Conservation (phyloP, 106 monocot genomes). For the Allium cepa region DNA sequence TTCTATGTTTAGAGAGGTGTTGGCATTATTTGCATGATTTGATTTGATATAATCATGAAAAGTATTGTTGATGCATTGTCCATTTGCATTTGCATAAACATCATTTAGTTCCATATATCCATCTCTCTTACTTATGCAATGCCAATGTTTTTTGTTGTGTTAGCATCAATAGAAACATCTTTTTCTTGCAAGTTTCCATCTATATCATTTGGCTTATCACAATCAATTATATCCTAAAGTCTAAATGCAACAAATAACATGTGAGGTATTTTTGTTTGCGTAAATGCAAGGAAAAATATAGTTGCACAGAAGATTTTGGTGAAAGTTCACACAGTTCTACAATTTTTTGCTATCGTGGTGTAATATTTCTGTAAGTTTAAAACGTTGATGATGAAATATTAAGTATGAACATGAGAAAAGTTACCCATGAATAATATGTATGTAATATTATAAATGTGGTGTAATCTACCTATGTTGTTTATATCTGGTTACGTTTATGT, state of each 20-base stretch:
- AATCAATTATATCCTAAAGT: slow-evolving; percentile 14
- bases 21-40: not conserved
- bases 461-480: no score
- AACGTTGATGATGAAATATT: no score
- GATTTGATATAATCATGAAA: not conserved
- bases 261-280: no score
- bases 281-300: no score
- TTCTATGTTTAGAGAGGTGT: slow-evolving; percentile 2
- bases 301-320: no score
- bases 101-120: slow-evolving; percentile 30
- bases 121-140: slow-evolving; percentile 10
- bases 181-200: slow-evolving; percentile 5
- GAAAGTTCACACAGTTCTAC: no score
- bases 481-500: no score
- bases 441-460: no score
- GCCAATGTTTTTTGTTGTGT: not conserved
- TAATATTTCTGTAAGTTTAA: no score
- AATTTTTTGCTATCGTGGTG: no score
- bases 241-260: not conserved
- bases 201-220: slow-evolving; percentile 3
- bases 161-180: not conserved
- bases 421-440: no score
- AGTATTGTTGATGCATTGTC: not conserved
- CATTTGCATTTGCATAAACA: slow-evolving; percentile 6
- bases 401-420: no score